Evolutionary conservation across 441 rosid species (phyloP).

Genomic region (Aquilaria agallochum): DNA sequence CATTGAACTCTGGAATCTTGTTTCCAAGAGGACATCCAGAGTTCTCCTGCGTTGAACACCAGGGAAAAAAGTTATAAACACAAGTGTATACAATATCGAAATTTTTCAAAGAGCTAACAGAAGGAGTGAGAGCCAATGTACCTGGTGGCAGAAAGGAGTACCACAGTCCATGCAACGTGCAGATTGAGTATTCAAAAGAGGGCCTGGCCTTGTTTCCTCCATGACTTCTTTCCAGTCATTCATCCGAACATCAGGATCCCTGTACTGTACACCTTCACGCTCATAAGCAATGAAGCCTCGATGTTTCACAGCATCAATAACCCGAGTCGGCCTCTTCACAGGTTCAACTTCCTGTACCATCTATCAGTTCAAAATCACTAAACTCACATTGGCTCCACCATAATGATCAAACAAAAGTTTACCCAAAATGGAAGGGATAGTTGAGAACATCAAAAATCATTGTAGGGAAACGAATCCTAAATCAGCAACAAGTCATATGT

Average conservation of each 20-base stretch:
- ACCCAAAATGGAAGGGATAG: too few relatives aligned
- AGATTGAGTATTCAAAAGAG: constrained; percentile 87
- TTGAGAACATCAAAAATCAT: neutral
- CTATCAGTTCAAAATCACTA: constrained; percentile 20
- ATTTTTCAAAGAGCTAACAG: neutral
- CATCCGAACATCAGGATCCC: constrained; percentile 89
- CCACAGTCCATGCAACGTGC: constrained; percentile 99
- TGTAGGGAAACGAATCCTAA: neutral
- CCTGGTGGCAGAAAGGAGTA: constrained; percentile 99
- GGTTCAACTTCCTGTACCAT: constrained; percentile 37
- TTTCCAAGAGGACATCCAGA: constrained; percentile 99
- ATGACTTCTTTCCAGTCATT: constrained; percentile 96
- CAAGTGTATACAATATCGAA: neutral
- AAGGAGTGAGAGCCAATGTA: constrained; percentile 3
- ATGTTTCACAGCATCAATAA: constrained; percentile 69
- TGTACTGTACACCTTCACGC: constrained; percentile 89
- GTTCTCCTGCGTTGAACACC: constrained; percentile 58
- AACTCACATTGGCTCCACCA: constrained; percentile 8
- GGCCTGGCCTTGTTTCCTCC: constrained; percentile 82
- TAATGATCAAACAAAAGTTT: neutral
- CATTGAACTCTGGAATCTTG: constrained; percentile 99
- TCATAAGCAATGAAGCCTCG: constrained; percentile 92
- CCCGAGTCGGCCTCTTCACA: constrained; percentile 62
- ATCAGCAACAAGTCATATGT: too few relatives aligned
- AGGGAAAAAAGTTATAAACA: too few relatives aligned